phyloP scores from a whole-genome alignment of 1,139 yeast genomes.

The Kluyveromyces sp. region DNA sequence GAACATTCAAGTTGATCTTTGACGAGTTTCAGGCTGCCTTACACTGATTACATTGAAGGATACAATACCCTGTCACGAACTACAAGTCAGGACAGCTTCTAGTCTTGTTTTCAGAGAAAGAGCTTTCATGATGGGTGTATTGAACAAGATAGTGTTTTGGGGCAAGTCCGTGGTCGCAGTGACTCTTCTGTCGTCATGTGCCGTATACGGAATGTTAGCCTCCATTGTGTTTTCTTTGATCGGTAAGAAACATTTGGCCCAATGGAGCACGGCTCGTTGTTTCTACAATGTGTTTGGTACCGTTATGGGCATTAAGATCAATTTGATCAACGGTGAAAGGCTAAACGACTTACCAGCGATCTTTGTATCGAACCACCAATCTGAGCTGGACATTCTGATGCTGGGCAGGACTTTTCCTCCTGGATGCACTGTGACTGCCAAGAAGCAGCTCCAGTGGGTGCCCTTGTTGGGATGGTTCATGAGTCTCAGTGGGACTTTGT shows the following conservation, averaged over 20 bases:
- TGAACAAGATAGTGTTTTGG: constrained; percentile 40
- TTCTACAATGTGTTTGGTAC: constrained; percentile 57
- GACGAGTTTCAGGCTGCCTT: too few species aligned
- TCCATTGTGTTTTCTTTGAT: constrained; percentile 58
- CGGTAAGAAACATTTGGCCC: constrained; percentile 76
- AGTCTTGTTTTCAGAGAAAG: not conserved
- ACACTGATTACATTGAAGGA: too few species aligned
- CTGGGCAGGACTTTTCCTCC: constrained; percentile 81
- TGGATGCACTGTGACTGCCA: constrained; percentile 89
- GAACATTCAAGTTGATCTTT: too few species aligned
- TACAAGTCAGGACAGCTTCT: not conserved
- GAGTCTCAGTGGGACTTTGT: constrained; percentile 84
- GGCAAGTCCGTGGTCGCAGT: constrained; percentile 50
- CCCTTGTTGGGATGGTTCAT: constrained; percentile 98
- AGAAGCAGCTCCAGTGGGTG: constrained; percentile 69
- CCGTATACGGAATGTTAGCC: constrained; percentile 69
- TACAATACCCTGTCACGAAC: not conserved
- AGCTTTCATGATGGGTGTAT: constrained; percentile 6
- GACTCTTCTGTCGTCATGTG: constrained; percentile 49
- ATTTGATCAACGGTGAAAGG: constrained; percentile 54
- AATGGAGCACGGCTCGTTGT: constrained; percentile 83
- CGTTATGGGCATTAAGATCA: constrained; percentile 62
- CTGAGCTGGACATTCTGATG: constrained; percentile 73
- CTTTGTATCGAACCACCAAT: constrained; percentile 84
- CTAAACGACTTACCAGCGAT: constrained; percentile 65